These are phyloP conservation scores for Bocquillonia castaneifolia DNA, from an alignment of 441 rosid genomes.

Conservation along the genomic window DNA sequence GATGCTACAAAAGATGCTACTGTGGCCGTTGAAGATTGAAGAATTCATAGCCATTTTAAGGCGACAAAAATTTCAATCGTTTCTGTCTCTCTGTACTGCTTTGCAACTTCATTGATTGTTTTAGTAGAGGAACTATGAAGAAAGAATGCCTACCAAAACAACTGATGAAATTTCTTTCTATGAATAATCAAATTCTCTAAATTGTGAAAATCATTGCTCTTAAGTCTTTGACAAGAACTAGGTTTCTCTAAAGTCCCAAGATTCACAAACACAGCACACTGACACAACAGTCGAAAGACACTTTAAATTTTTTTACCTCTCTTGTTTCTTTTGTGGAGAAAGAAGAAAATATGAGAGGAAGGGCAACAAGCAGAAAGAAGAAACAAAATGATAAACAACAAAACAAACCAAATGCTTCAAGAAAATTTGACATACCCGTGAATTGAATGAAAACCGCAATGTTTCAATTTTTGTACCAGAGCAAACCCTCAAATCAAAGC, in stretches of 20 bases:
- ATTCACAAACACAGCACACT: not conserved
- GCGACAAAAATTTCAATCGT: not conserved
- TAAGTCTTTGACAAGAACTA: not conserved
- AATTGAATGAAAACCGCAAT: constrained; percentile 65
- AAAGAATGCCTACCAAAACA: not conserved
- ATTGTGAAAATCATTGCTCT: not conserved
- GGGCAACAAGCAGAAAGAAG: not conserved
- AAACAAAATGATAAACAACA: not conserved
- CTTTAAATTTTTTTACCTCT: not conserved
- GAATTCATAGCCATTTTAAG: not conserved
- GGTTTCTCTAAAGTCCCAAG: not conserved
- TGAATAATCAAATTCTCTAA: not conserved
- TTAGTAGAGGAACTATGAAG: not conserved
- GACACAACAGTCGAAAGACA: not conserved
- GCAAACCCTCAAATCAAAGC: constrained; percentile 81
- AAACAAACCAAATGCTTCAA: not conserved
- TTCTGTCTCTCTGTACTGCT: not conserved
- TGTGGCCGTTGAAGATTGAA: not conserved
- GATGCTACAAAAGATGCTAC: not conserved
- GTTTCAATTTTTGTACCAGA: constrained; percentile 75
- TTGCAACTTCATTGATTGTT: not conserved
- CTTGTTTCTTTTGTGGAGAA: not conserved
- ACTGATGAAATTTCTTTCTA: not conserved
- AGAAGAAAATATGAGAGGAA: not conserved
- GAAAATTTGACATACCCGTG: constrained; percentile 47